phyloP scores from a whole-genome alignment of 306 rosid species.

The Styphnolobium japonicum region DNA sequence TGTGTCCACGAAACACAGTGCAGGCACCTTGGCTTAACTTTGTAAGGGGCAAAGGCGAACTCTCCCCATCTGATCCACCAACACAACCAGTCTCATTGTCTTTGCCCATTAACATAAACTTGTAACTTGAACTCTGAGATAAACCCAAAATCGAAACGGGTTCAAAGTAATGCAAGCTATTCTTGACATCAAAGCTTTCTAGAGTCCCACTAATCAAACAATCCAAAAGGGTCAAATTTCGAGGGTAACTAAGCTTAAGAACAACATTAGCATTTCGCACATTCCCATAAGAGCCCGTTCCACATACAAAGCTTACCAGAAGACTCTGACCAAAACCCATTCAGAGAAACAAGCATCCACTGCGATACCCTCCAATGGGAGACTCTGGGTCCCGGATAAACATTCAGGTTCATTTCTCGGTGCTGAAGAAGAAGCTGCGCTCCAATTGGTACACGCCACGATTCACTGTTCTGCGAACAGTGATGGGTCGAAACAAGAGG shows the following conservation, averaged over 20 bases:
- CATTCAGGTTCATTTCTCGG: neutral
- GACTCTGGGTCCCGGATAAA: conserved; percentile 39
- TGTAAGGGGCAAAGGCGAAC: conserved; percentile 35
- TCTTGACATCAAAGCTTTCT: conserved; percentile 52
- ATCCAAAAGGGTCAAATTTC: conserved; percentile 30
- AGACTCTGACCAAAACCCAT: conserved; percentile 62
- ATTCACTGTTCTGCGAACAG: conserved; percentile 21
- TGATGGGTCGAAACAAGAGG: conserved; percentile 23
- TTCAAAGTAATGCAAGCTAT: conserved; percentile 35
- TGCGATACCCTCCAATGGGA: conserved; percentile 2
- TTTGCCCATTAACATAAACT: conserved; percentile 41
- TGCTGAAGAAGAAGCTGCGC: conserved; percentile 39
- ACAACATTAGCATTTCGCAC: conserved; percentile 33
- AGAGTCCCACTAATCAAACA: conserved; percentile 67
- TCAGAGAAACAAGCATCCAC: conserved; percentile 34
- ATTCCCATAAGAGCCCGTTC: conserved; percentile 36
- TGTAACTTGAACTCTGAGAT: conserved; percentile 40
- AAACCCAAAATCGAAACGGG: conserved; percentile 59
- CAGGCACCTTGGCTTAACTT: conserved; percentile 36
- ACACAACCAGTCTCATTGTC: conserved; percentile 42
- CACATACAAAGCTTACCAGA: conserved; percentile 82
- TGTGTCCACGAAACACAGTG: conserved; percentile 24
- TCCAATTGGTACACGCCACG: conserved; percentile 37
- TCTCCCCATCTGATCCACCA: conserved; percentile 31
- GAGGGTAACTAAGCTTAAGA: conserved; percentile 67